A percentile compares a stretch with the other conserved stretches of the same genome.
Conservation (phyloP, 1,284 basidiomycete species). For the Leccinum solheimii region DNA sequence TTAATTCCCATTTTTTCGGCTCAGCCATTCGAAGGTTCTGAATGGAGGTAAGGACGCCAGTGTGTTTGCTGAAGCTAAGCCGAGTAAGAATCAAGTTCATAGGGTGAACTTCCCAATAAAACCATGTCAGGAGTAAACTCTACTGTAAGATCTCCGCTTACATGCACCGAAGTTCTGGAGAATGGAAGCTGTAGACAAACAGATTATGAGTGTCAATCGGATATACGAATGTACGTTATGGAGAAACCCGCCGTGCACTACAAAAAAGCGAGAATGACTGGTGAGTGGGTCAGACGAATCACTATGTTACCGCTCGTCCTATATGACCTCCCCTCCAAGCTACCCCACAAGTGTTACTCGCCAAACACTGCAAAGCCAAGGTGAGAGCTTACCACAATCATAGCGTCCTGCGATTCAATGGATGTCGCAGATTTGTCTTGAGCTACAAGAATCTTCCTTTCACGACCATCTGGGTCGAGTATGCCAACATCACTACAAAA, state of each 20-base stretch:
- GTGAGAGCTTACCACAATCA: background rate
- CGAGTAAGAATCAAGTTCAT: background rate
- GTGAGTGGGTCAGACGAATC: background rate
- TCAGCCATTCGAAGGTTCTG: background rate
- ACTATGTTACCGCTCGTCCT: background rate
- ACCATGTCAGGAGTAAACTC: background rate
- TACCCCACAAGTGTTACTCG: background rate
- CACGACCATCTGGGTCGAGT: conserved; percentile 33
- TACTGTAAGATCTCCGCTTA: background rate
- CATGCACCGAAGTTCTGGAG: background rate
- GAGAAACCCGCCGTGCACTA: background rate
- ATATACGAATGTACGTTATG: background rate
- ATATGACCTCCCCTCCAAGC: background rate
- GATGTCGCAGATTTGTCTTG: conserved; percentile 26
- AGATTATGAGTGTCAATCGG: background rate
- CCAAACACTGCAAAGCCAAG: background rate
- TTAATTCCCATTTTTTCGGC: background rate
- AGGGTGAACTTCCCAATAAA: background rate
- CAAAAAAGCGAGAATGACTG: background rate
- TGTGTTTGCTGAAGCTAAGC: background rate
- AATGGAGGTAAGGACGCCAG: background rate
- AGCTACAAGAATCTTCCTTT: conserved; percentile 36
- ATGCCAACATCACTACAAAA: conserved; percentile 30
- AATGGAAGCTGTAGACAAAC: background rate
- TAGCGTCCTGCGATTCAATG: background rate